Base-by-base conservation (phyloP, 768 basidiomycete genomes). In the Pisolithus microcarpus region DNA sequence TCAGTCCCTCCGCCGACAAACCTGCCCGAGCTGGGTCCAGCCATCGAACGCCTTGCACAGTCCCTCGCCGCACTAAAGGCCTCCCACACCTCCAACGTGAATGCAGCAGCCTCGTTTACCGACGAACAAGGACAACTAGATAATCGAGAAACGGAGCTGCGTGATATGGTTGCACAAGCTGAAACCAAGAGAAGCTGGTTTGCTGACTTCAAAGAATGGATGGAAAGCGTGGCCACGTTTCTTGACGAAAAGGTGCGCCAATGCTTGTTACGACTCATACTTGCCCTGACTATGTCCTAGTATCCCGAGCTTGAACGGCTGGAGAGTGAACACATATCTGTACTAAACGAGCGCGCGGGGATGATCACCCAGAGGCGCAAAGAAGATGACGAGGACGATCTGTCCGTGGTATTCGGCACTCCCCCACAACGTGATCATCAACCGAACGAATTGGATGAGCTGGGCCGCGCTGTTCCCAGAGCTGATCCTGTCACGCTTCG, bases 151-250 rank as follows among this genome's bases (percentile, higher is more conserved):
- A 71, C 69, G 18, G 86, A 89, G 55, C 75, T 93, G 71, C 77
- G 89, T 16, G 75, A 79, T 23, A 80, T 91, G 77, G 81, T 93
- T 6, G 75, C 75, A 31, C 75, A 72, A 50, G 85, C 90, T 0
- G 91, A 91, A 62, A 76, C 71, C 42, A 91, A 92, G 67, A 72
- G 88, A 44, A 80, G 81, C 16, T 93, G 91, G 90, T 91, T 92
- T 58, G 71, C 69, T 10, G 77, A 78, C 46, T 88, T 93, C 70
- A 76, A 72, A 48, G 86, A 89, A 36, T 90, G 87, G 85, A 68
- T 90, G 0, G 91, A 92, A 65, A 79, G 79, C 52, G 78, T 92
- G 7, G 91, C 87, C 4, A 77, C 78, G n/a, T 92, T 93, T 65
- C 70, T 93, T 18, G 91, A 93, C 59, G 87, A 88, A 69, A 93